These are phyloP conservation scores for Oryza australiensis DNA, from an alignment of 176 grass and related monocot genomes.

Conservation along the genomic window DNA sequence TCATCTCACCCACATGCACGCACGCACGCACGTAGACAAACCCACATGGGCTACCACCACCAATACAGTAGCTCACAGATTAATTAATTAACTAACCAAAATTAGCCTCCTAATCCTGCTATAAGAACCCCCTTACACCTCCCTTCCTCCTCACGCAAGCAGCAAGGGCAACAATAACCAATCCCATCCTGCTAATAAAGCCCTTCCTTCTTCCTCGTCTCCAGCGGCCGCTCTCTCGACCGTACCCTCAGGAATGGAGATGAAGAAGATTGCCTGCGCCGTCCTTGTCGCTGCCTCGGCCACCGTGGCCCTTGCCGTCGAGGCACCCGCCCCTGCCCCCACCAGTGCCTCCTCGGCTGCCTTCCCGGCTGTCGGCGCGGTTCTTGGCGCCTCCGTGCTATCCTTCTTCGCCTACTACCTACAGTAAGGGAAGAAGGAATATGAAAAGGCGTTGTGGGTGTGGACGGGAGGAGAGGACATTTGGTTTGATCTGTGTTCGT, in stretches of 20 bases:
- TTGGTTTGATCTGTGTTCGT: not conserved
- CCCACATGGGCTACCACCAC: conserved; percentile 61
- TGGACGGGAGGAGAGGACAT: not conserved
- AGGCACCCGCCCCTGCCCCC: conserved; percentile 60
- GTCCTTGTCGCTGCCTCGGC: conserved; percentile 60
- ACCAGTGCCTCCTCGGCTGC: conserved; percentile 45
- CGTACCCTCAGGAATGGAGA: conserved; percentile 50
- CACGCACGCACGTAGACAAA: conserved; percentile 37
- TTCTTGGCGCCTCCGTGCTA: conserved; percentile 59
- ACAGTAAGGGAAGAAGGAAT: conserved; percentile 29
- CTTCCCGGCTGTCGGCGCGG: conserved; percentile 48
- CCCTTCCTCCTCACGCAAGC: conserved; percentile 42
- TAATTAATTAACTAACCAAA: not conserved
- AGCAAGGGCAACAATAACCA: conserved; percentile 33
- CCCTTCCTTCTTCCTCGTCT: conserved; percentile 43
- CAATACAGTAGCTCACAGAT: not conserved
- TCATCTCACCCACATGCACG: conserved; percentile 41
- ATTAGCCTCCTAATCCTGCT: conserved; percentile 33
- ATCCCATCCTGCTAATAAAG: conserved; percentile 28
- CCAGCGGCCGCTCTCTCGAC: not conserved
- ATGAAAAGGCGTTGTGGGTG: not conserved
- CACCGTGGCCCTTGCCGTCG: conserved; percentile 60
- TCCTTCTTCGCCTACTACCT: conserved; percentile 86
- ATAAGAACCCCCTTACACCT: conserved; percentile 35
- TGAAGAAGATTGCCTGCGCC: conserved; percentile 85